phyloP scores from a whole-genome alignment of 2,329 filamentous ascomycete species.

The Daldinia sp. region DNA sequence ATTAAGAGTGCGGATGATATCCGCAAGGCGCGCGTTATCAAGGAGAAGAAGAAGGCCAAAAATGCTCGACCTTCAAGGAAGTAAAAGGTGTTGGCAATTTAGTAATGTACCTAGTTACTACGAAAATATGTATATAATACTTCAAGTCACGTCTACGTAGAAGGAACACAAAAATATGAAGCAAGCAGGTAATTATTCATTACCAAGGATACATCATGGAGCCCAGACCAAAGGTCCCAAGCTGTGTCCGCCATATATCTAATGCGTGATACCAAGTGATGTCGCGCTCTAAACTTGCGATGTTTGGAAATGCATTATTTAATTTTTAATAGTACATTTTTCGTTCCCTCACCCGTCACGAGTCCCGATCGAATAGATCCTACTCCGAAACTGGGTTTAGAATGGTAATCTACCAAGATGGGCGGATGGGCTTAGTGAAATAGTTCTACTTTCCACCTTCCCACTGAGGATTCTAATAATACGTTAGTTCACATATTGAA shows the following conservation, averaged over 20 bases:
- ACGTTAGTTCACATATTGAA: slow-evolving; percentile 16
- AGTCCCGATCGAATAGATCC: neutral
- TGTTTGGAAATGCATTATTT: slow-evolving; percentile 29
- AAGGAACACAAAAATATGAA: neutral
- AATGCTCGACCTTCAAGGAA: slow-evolving; percentile 82
- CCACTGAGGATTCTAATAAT: slow-evolving; percentile 63
- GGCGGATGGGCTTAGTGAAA: neutral
- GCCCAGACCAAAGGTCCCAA: slow-evolving; percentile 1
- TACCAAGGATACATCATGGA: slow-evolving; percentile 7
- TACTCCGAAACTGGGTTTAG: neutral
- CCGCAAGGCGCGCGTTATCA: slow-evolving; percentile 78
- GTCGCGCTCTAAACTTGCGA: slow-evolving; percentile 22
- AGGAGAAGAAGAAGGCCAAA: slow-evolving; percentile 83
- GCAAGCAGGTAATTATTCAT: slow-evolving; percentile 3
- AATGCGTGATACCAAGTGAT: slow-evolving; percentile 21
- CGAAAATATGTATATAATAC: neutral
- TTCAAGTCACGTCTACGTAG: neutral
- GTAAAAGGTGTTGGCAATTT: slow-evolving; percentile 40
- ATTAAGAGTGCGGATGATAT: slow-evolving; percentile 85
- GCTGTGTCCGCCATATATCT: slow-evolving; percentile 24
- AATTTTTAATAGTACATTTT: slow-evolving; percentile 41
- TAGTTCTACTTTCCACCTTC: slow-evolving; percentile 55
- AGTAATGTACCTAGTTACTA: neutral
- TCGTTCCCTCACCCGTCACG: slow-evolving; percentile 1
- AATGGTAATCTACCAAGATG: neutral